Conservation (phyloP, 2,329 filamentous ascomycete species). For the Didymella keratinophila region DNA sequence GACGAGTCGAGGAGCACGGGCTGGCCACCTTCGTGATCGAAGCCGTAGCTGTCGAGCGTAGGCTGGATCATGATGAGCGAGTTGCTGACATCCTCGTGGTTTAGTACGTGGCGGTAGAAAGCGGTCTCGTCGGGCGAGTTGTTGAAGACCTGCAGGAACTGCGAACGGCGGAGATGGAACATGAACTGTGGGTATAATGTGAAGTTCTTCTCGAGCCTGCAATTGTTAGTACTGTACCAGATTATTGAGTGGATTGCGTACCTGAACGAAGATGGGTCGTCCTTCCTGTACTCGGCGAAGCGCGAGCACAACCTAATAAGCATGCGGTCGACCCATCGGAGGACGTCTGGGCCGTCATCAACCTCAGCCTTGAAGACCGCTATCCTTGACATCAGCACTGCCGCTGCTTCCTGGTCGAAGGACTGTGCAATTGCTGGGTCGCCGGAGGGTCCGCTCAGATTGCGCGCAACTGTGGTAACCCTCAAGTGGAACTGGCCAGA, state of each 20-base stretch:
- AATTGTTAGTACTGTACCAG: slow-evolving; percentile 63
- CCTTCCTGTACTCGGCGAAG: slow-evolving; percentile 97
- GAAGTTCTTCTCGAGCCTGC: slow-evolving; percentile 86
- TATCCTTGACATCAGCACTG: slow-evolving; percentile 98
- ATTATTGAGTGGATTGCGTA: slow-evolving; percentile 64
- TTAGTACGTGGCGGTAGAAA: slow-evolving; percentile 97
- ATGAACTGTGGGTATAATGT: slow-evolving; percentile 99
- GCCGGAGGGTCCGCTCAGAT: slow-evolving; percentile 89
- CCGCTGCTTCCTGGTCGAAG: slow-evolving; percentile 97
- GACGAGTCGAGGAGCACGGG: slow-evolving; percentile 96
- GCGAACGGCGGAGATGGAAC: slow-evolving; percentile 96
- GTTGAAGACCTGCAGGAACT: slow-evolving; percentile 99
- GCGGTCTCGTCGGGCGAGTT: slow-evolving; percentile 98
- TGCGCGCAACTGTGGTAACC: slow-evolving; percentile 91
- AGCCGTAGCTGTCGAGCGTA: slow-evolving; percentile 94
- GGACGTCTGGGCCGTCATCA: slow-evolving; percentile 96
- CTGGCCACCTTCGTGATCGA: slow-evolving; percentile 90
- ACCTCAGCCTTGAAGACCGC: slow-evolving; percentile 99
- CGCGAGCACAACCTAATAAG: slow-evolving; percentile 94
- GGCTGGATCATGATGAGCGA: slow-evolving; percentile 99
- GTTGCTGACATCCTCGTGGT: slow-evolving; percentile 96
- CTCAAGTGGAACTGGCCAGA: slow-evolving; percentile 95
- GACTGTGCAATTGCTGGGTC: slow-evolving; percentile 95
- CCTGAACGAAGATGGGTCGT: slow-evolving; percentile 93
- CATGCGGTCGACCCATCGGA: slow-evolving; percentile 99